These are phyloP conservation scores for Geoglossum glabrum DNA, from an alignment of 495 filamentous ascomycete genomes.

Conservation along the genomic window DNA sequence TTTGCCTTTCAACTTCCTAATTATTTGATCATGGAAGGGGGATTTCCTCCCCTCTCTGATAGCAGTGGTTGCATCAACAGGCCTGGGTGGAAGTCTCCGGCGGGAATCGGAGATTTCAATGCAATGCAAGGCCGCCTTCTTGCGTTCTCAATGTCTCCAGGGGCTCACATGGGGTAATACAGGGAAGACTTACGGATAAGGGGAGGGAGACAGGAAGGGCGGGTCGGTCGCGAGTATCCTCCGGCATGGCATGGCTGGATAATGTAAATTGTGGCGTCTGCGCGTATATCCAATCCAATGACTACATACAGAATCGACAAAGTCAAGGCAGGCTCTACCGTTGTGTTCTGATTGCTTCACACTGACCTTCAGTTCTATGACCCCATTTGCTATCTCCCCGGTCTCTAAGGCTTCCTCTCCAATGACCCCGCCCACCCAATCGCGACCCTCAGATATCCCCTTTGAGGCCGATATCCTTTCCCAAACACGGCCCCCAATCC, in stretches of 20 bases:
- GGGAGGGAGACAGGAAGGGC: slow-evolving; percentile 3
- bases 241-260: slow-evolving; percentile 24
- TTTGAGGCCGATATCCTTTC: not conserved
- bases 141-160: not conserved
- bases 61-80: not conserved
- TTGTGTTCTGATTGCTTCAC: not conserved
- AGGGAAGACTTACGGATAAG: not conserved
- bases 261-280: slow-evolving; percentile 79
- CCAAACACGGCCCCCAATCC: slow-evolving; percentile 25
- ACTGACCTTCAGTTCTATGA: slow-evolving; percentile 40
- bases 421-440: slow-evolving; percentile 25
- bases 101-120: not conserved
- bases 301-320: slow-evolving; percentile 22
- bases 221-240: slow-evolving; percentile 7
- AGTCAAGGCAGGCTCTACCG: not conserved
- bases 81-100: not conserved
- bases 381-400: slow-evolving; percentile 32
- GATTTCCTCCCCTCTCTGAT: not conserved
- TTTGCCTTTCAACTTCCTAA: not conserved
- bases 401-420: slow-evolving; percentile 26
- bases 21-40: not conserved
- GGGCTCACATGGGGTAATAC: not conserved
- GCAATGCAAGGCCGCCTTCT: not conserved
- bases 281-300: slow-evolving; percentile 54
- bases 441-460: not conserved